phyloP scores from a whole-genome alignment of 441 rosid species.

The Populus hybrid region DNA sequence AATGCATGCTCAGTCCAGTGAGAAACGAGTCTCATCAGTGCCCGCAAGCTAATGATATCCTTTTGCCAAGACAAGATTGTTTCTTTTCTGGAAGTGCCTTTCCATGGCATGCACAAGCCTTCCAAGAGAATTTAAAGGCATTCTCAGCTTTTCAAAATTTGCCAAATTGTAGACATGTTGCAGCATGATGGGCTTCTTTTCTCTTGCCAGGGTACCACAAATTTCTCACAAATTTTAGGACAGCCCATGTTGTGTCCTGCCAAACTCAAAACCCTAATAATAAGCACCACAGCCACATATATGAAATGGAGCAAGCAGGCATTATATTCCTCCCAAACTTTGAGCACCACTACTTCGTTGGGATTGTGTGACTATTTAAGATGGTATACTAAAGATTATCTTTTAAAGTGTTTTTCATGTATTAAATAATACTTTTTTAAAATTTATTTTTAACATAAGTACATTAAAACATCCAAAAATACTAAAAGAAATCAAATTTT shows the following conservation, averaged over 20 bases:
- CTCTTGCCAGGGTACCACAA: not conserved
- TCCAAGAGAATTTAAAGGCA: not conserved
- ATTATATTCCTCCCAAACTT: slow-evolving; percentile 26
- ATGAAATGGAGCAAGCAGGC: slow-evolving; percentile 25
- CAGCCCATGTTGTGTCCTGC: slow-evolving; percentile 25
- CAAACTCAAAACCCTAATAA: slow-evolving; percentile 18
- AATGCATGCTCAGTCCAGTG: no score
- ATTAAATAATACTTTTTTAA: no score
- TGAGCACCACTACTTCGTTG: slow-evolving; percentile 16
- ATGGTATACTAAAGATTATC: no score
- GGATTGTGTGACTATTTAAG: no score
- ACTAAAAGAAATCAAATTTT: no score
- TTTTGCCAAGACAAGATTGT: no score
- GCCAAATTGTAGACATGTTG: not conserved
- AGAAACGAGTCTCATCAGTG: no score
- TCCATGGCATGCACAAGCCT: not conserved
- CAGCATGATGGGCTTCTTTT: not conserved
- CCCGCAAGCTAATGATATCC: no score
- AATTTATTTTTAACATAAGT: no score
- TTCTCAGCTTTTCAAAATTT: not conserved
- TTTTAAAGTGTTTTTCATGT: no score
- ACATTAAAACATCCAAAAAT: no score
- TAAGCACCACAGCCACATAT: slow-evolving; percentile 10
- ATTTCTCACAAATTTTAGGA: not conserved
- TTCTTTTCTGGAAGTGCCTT: not conserved